Base-by-base conservation (phyloP, 192 early-diverging fungal species). In the Coemansia sp. region DNA sequence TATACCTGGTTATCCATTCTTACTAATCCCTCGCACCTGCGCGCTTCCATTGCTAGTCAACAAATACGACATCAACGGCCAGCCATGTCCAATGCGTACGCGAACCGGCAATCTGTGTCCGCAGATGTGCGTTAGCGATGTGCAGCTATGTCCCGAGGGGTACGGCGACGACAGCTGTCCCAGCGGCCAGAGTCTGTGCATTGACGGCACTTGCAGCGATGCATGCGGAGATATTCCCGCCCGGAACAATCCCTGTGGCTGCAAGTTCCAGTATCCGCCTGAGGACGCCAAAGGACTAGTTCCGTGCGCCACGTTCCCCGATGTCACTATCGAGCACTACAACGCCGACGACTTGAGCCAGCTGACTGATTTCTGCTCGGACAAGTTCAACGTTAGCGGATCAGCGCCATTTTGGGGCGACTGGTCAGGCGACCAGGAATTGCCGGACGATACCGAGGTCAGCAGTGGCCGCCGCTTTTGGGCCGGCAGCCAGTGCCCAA, bases 191-290 rank as follows among this genome's bases (percentile, higher is more conserved):
- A 31, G 53, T 6, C 67, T 74, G 26, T 83, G 82, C 48, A 62
- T 69, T 5, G 82, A 83, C 43, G 80, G 82, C 17, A 22, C 49
- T 6, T 83, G 82, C 48, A 61, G 53, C 58, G 65, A 50, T 20
- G 29, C 44, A 4, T 80, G 82, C 39, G 39, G 60, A 32, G 35
- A 75, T 58, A 45, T 53, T 34, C 60, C 70, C 30, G 41, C 35
- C 26, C 55, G 61, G 22, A 53, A 53, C 31, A 78, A 80, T 36
- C 55, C 54, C 8, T 83, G 82, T 50, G 57, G 64, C 26, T 83
- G 82, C 17, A 36, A 26, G 11, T 67, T 48, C 48, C 58, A 61
- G 58, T 44, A 62, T 40, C 50, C 60, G 17, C 59, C 69, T 8
- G 38, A 50, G 11, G 45, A 60, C 32, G 62, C 64, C 1, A 9